Base-by-base conservation (phyloP, 345 rosid genomes). In the Citrus medica region DNA sequence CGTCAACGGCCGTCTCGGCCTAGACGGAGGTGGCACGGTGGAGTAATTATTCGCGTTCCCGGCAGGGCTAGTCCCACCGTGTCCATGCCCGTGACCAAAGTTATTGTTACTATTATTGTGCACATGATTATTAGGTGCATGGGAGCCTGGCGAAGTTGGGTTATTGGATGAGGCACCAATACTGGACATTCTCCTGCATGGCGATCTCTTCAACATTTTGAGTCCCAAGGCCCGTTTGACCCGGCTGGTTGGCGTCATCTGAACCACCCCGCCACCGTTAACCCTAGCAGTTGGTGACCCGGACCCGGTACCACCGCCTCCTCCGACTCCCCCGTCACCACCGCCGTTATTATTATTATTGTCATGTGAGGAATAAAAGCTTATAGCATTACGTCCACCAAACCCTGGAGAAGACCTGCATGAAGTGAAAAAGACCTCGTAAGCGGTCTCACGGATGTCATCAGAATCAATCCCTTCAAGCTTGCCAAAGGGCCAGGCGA, bases 401-500 rank as follows among this genome's bases (percentile, higher is more conserved):
- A 93, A 95, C 3, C 97, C 93, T 0, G 98, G 97, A 21, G 94
- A 90, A 2, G 97, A 91, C 7, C 99, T 83, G 67, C 99, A 96
- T 16, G 98, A 80, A 4, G 93, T 92, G 88, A 96, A 91, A 82
- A 96, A 94, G 24, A 96, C 86, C 84, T 94, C 98, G 37, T 96
- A 96, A 46, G 99, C 95, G 0, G 93, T 86, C 78, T 92, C 97
- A 4, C 98, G 88, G 76, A 96, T 83, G 61, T 94, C 97, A 10
- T 94, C 91, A 4, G 78, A 63, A 4, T 89, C 93, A 2, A 92
- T 84, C 62, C 84, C 85, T 7, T 84, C 82, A 19, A 94, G 90
- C 77, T 84, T 83, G 37, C 88, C 91, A 4, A 92, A 92, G 7
- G 98, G 99, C 92, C 98, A 96, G 7, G 78, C 56, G 58, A 94